Evolutionary conservation across 352 stramenopile genomes (phyloP).

Genomic region (Salisapilia sapeloensis): DNA sequence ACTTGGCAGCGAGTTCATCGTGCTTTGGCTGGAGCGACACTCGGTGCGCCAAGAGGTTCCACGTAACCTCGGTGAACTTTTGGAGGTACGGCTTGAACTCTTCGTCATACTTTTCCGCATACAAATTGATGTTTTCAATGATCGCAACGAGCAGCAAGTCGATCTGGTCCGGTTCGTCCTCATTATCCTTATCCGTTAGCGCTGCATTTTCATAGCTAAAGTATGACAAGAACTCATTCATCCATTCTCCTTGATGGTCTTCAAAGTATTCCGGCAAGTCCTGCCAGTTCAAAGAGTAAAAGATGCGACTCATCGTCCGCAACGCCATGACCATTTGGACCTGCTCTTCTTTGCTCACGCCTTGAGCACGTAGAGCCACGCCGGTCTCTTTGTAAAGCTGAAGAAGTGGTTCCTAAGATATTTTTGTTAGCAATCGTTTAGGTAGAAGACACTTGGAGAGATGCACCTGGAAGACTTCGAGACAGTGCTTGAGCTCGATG

Average conservation of each 20-base stretch:
- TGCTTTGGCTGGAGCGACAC: conserved; percentile 83
- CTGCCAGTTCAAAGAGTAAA: conserved; percentile 97
- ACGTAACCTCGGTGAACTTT: conserved; percentile 88
- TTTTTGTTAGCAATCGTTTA: conserved; percentile 5
- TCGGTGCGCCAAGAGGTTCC: conserved; percentile 51
- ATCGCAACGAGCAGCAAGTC: conserved; percentile 90
- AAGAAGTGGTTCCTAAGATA: conserved; percentile 38
- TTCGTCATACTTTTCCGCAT: conserved; percentile 98
- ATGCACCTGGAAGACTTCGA: conserved; percentile 83
- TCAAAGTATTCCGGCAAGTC: conserved; percentile 99
- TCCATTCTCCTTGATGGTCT: conserved; percentile 95
- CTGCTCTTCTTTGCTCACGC: conserved; percentile 24
- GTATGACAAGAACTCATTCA: conserved; percentile 91
- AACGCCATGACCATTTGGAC: conserved; percentile 65
- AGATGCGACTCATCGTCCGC: conserved; percentile 92
- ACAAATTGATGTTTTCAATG: conserved; percentile 96
- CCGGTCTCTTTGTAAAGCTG: conserved; percentile 65
- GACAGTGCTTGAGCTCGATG: conserved; percentile 89
- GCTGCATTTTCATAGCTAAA: conserved; percentile 88
- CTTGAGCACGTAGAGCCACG: conserved; percentile 18
- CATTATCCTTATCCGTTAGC: conserved; percentile 85
- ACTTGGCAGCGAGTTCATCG: conserved; percentile 90
- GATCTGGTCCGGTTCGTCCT: conserved; percentile 82
- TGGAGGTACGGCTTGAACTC: conserved; percentile 93
- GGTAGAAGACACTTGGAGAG: conserved; percentile 1